Conservation (phyloP, 2,329 filamentous ascomycete genomes). For the Hymenoscyphus albidus region DNA sequence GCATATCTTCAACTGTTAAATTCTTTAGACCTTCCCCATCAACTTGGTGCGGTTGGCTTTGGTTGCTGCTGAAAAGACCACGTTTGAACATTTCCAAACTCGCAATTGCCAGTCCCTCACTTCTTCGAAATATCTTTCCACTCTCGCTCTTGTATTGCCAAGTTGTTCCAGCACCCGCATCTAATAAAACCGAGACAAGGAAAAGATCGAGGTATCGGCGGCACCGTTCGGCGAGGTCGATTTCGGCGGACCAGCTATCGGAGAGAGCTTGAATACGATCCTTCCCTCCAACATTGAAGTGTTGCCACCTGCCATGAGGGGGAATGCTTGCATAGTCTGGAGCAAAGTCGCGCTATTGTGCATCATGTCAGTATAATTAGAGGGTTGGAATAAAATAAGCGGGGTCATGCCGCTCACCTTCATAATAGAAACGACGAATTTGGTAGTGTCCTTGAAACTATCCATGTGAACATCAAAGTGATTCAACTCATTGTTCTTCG, state of each 20-base stretch:
- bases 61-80: constrained; percentile 81
- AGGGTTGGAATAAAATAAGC: background rate
- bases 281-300: constrained; percentile 75
- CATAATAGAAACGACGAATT: constrained; percentile 69
- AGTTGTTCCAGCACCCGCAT: constrained; percentile 81
- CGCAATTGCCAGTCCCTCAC: constrained; percentile 79
- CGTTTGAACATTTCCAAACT: constrained; percentile 89
- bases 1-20: constrained; percentile 70
- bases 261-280: constrained; percentile 70
- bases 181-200: constrained; percentile 74
- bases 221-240: constrained; percentile 71
- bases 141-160: constrained; percentile 96
- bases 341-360: constrained; percentile 60
- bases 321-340: constrained; percentile 71
- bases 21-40: constrained; percentile 75
- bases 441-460: constrained; percentile 64
- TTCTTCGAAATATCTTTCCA: constrained; percentile 75
- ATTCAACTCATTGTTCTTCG: constrained; percentile 62
- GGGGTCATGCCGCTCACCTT: constrained; percentile 47
- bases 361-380: constrained; percentile 8
- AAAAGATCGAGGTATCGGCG: constrained; percentile 75
- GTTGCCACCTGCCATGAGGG: constrained; percentile 80
- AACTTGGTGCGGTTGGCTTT: constrained; percentile 79
- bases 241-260: constrained; percentile 61
- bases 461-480: constrained; percentile 69